phyloP scores from a whole-genome alignment of 2,329 filamentous ascomycete genomes.

The Talaromyces sp. region DNA sequence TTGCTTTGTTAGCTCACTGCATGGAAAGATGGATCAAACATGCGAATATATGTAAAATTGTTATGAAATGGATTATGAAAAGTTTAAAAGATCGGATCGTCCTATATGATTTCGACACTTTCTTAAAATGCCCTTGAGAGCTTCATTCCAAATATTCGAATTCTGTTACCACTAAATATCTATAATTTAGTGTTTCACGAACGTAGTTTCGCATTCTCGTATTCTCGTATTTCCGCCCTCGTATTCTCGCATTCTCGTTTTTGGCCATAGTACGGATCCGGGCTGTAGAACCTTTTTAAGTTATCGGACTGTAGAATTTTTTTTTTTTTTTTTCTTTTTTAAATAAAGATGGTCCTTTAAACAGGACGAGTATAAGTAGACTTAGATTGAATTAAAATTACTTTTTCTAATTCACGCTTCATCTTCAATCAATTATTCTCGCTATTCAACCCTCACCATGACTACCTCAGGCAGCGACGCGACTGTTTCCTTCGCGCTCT shows the following conservation, averaged over 20 bases:
- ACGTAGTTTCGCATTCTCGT: background rate
- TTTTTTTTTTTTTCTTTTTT: no score
- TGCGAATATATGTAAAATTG: background rate
- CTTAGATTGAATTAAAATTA: no score
- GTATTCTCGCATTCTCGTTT: background rate
- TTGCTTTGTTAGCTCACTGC: background rate
- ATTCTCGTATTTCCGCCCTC: background rate
- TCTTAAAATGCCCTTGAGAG: no score
- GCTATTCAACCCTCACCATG: background rate
- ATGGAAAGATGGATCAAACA: background rate
- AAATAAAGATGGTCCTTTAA: no score
- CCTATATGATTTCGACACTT: no score
- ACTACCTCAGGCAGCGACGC: background rate
- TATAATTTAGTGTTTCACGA: background rate
- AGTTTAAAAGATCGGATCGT: no score
- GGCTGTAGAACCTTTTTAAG: background rate
- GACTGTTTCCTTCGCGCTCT: background rate
- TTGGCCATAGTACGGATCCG: background rate
- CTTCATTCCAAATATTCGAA: no score
- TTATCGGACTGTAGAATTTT: no score
- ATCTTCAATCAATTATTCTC: background rate
- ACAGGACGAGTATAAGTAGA: background rate
- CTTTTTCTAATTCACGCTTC: background rate
- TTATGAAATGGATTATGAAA: no score
- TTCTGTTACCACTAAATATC: background rate